Evolutionary conservation across 1,284 basidiomycete genomes (phyloP), one percentile per base, ranked within the genome.

Genomic region (Pyrrhoderma lamaoense): DNA sequence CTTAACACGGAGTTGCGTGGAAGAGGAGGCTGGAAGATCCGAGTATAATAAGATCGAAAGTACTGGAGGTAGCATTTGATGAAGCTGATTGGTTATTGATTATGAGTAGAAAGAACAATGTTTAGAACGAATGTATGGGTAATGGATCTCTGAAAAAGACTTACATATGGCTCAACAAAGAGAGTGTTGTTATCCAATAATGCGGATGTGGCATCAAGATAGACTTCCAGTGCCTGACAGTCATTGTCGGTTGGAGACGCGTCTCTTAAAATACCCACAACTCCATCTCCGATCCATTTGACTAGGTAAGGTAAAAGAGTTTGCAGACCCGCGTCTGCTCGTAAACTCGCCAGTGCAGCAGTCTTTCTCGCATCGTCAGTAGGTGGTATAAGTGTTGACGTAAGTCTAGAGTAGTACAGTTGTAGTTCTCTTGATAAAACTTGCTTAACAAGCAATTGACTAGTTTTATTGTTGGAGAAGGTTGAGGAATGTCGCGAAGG

Each of bases 111-210:
- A 31, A 46, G 47, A 25, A 25, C 40, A 4, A 43, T 35, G 14
- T 23, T 27, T 13, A 18, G 34, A 35, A 21, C 46, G 37, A 40
- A 36, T 1, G 13, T 52, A 45, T 43, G n/a, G n/a, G n/a, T n/a
- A n/a, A n/a, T n/a, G n/a, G n/a, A n/a, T 18, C 14, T 40, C 5
- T 40, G 14, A 7, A 31, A 11, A 11, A 38, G 16, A 77, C 90
- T 67, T 62, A 95, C 91, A 64, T 96, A 98, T 42, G 94, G 95
- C 68, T 99, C 95, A 23, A 98, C 82, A 62, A 95, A 97, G n/a
- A 99, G 70, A 2, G 85, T 87, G 48, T 75, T 75, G 65, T 94
- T 99, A 58, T 88, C 85, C 40, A 94, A 68, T 35, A 95, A 72
- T 0, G 91, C 86, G 54, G 84, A 77, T 42, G 92, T 80, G 14